These are phyloP conservation scores for Tubosaeta brunneosetosa DNA, from an alignment of 768 basidiomycete species.

Conservation along the genomic window DNA sequence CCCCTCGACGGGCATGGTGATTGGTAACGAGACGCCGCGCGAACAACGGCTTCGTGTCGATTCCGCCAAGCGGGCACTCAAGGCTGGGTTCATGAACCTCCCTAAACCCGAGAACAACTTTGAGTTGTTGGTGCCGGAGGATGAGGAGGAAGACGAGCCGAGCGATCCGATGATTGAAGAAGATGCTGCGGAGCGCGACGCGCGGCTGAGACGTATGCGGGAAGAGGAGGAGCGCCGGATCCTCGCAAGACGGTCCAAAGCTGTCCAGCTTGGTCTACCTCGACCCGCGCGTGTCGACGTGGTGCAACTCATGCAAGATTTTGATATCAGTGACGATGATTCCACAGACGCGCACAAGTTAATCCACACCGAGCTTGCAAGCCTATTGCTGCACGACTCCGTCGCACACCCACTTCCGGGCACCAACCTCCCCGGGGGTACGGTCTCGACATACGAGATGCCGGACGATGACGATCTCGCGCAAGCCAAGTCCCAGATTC, in stretches of 20 bases:
- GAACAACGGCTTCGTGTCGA: conserved; percentile 60
- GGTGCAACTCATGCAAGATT: conserved; percentile 52
- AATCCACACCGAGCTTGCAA: conserved; percentile 73
- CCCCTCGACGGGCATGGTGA: conserved; percentile 52
- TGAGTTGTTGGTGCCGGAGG: conserved; percentile 87
- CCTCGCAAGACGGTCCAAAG: conserved; percentile 77
- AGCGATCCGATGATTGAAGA: conserved; percentile 45
- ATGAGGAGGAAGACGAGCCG: conserved; percentile 53
- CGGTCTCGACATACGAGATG: conserved; percentile 60
- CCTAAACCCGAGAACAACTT: conserved; percentile 98
- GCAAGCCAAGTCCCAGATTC: conserved; percentile 65
- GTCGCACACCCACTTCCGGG: conserved; percentile 87
- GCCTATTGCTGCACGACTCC: conserved; percentile 82
- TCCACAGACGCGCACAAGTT: conserved; percentile 52
- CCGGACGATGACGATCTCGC: conserved; percentile 77
- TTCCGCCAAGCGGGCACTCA: conserved; percentile 70
- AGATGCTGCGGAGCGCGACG: conserved; percentile 92
- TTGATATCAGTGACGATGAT: conserved; percentile 50
- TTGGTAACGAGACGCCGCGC: conserved; percentile 66
- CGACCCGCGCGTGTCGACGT: conserved; percentile 82
- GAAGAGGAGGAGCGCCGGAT: conserved; percentile 78
- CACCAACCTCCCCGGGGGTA: conserved; percentile 69
- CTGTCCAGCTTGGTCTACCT: conserved; percentile 78
- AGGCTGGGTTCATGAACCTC: conserved; percentile 75
- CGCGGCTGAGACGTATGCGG: conserved; percentile 52